A percentile compares a stretch with the other conserved stretches of the same genome.
These are phyloP conservation scores for Neofusicoccum parvum DNA, from an alignment of 2,329 filamentous ascomycete genomes.

Conservation along the genomic window DNA sequence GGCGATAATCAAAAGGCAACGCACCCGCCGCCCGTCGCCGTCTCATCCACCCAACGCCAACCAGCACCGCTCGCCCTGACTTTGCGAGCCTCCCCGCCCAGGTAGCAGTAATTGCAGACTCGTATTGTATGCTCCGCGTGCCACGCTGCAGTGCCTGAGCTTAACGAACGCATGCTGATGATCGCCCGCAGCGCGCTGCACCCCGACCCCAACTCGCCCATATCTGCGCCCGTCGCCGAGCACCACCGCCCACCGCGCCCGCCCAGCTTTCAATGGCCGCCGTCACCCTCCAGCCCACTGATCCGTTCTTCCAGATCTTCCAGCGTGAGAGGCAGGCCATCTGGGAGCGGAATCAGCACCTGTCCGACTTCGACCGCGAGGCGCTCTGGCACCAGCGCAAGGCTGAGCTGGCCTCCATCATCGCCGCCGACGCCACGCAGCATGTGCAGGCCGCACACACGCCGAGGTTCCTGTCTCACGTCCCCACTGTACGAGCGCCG, in stretches of 20 bases:
- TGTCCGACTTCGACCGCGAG: constrained; percentile 39
- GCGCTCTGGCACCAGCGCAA: constrained; percentile 36
- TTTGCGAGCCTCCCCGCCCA: constrained; percentile 26
- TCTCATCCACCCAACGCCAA: constrained; percentile 25
- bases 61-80: constrained; percentile 24
- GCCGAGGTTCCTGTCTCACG: constrained; percentile 38
- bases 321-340: constrained; percentile 40
- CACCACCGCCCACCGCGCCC: neutral
- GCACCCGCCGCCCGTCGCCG: neutral
- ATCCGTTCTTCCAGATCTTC: constrained; percentile 31
- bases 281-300: constrained; percentile 19
- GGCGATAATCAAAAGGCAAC: constrained; percentile 15
- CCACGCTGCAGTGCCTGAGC: neutral
- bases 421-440: constrained; percentile 24
- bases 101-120: constrained; percentile 6
- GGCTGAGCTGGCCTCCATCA: constrained; percentile 28
- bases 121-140: constrained; percentile 7
- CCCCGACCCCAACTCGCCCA: neutral
- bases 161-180: constrained; percentile 12
- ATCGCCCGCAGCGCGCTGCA: constrained; percentile 2
- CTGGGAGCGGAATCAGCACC: constrained; percentile 35
- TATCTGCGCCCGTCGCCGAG: neutral
- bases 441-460: constrained; percentile 32
- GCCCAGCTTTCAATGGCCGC: constrained; percentile 20
- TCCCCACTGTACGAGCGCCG: constrained; percentile 35